Evolutionary conservation across 805 yeast species (phyloP).

Genomic region (Cyberlindnera saturnus): DNA sequence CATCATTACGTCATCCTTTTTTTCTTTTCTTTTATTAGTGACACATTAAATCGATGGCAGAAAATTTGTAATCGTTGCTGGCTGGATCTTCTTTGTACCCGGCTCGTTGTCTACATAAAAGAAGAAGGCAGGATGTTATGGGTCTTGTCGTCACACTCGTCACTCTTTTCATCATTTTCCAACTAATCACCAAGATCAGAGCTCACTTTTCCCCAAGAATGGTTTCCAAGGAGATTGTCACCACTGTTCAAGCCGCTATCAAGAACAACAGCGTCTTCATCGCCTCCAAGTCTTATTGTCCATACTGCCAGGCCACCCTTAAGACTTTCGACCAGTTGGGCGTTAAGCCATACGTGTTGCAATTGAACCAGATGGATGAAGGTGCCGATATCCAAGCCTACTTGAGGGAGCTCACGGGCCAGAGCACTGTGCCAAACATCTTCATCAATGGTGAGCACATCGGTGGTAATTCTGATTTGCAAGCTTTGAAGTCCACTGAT

Average conservation of each 20-base stretch:
- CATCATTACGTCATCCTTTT: no score
- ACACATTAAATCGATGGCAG: no score
- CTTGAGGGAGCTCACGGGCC: conserved; percentile 72
- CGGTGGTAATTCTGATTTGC: conserved; percentile 92
- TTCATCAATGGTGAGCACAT: conserved; percentile 88
- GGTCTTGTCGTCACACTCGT: not conserved
- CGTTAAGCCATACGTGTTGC: conserved; percentile 42
- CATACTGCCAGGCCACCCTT: conserved; percentile 48
- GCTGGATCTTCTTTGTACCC: not conserved
- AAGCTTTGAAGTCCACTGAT: conserved; percentile 58
- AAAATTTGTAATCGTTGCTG: no score
- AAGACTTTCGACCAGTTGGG: conserved; percentile 31
- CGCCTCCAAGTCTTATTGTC: conserved; percentile 78
- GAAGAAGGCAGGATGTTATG: not conserved
- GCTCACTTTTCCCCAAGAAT: conserved; percentile 23
- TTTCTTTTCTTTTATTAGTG: no score
- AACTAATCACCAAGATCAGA: not conserved
- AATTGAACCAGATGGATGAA: conserved; percentile 48
- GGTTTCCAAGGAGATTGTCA: conserved; percentile 54
- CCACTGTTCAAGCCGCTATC: conserved; percentile 60
- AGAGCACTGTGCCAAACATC: conserved; percentile 89
- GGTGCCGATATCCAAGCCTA: conserved; percentile 82
- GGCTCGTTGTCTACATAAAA: not conserved
- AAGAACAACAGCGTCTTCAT: conserved; percentile 62
- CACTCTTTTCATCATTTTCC: not conserved